phyloP scores from a whole-genome alignment of 805 yeast genomes.

The Yamadazyma ubonensis region DNA sequence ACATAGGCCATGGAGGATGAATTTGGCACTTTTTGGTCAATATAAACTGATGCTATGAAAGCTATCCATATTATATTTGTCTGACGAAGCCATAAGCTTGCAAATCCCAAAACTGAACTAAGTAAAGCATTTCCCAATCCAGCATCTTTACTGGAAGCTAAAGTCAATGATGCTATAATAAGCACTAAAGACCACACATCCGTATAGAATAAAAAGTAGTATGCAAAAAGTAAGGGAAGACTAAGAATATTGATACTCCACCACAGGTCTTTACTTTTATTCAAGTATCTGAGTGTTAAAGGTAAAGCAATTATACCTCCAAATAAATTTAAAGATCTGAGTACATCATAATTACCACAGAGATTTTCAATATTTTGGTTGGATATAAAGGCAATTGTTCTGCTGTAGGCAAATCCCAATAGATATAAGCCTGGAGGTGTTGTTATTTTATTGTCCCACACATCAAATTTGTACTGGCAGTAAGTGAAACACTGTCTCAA shows the following conservation, averaged over 20 bases:
- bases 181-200: slow-evolving; percentile 89
- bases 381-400: slow-evolving; percentile 23
- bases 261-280: slow-evolving; percentile 17
- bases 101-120: slow-evolving; percentile 56
- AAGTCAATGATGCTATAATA: slow-evolving; percentile 49
- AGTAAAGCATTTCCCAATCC: slow-evolving; percentile 17
- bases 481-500: slow-evolving; percentile 73
- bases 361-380: slow-evolving; percentile 5
- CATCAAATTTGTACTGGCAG: slow-evolving; percentile 55
- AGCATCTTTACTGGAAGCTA: slow-evolving; percentile 16
- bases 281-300: slow-evolving; percentile 27
- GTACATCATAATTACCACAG: slow-evolving; percentile 20
- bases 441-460: slow-evolving; percentile 88
- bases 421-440: slow-evolving; percentile 93
- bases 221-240: slow-evolving; percentile 72
- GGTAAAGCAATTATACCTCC: slow-evolving; percentile 65
- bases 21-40: slow-evolving; percentile 42
- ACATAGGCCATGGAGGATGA: slow-evolving; percentile 15
- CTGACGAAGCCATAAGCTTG: slow-evolving; percentile 78
- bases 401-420: slow-evolving; percentile 40
- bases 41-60: slow-evolving; percentile 52
- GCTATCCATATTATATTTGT: slow-evolving; percentile 89
- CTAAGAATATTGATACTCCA: slow-evolving; percentile 34
- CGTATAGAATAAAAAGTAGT: slow-evolving; percentile 80
- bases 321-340: slow-evolving; percentile 54